phyloP scores from a whole-genome alignment of 164 flowering plant species.

The Tinospora cordifolia region DNA sequence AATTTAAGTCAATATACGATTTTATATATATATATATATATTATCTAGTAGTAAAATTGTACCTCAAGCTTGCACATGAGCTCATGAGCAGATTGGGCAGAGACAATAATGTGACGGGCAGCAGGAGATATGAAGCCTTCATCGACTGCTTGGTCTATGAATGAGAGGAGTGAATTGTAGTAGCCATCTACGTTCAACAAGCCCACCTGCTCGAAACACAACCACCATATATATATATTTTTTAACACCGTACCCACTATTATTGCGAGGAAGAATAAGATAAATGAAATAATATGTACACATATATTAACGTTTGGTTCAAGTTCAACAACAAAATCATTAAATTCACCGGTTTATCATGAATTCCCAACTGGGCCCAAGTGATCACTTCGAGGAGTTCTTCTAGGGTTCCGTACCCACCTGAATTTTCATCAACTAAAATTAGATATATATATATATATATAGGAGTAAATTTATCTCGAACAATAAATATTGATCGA shows the following conservation, averaged over 20 bases:
- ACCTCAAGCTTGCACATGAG: constrained; percentile 73
- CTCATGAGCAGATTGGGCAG: constrained; percentile 66
- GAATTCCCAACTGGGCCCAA: constrained; percentile 75
- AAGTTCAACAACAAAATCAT: not conserved
- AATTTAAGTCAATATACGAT: not conserved
- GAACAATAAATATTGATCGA: not conserved
- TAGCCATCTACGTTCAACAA: constrained; percentile 78
- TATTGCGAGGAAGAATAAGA: not conserved
- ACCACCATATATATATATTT: not conserved
- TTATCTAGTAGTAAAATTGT: not conserved
- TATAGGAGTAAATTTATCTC: not conserved
- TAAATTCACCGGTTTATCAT: constrained; percentile 51
- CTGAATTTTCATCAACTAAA: constrained; percentile 15
- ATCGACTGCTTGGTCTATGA: constrained; percentile 79
- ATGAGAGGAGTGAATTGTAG: constrained; percentile 61
- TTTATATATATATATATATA: no score
- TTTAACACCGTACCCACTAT: not conserved
- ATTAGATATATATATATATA: no score
- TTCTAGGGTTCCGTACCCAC: constrained; percentile 71
- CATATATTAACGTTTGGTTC: not conserved
- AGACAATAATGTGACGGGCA: constrained; percentile 71
- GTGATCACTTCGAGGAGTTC: constrained; percentile 70
- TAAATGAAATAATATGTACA: not conserved
- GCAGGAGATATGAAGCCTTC: constrained; percentile 68
- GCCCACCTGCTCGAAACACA: constrained; percentile 43